phyloP scores from a whole-genome alignment of 225 moss, liverwort and hornwort species.

The Rhytidiadelphus loreus region DNA sequence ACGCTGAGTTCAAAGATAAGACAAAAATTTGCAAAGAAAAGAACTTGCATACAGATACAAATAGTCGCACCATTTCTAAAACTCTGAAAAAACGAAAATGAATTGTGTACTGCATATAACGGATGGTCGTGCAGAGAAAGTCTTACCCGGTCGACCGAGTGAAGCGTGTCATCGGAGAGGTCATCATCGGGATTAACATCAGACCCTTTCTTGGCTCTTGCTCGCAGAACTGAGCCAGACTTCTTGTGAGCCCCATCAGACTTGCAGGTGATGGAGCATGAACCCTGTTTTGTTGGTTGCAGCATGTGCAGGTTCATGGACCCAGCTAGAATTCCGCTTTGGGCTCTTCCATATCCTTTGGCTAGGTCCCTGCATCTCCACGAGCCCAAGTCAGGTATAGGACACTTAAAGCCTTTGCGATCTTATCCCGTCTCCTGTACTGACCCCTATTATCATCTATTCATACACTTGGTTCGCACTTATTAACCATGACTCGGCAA shows the following conservation, averaged over 20 bases:
- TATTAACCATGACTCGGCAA: neutral
- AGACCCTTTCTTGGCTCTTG: conserved; percentile 29
- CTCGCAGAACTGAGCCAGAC: conserved; percentile 19
- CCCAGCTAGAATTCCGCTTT: conserved; percentile 6
- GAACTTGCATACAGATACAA: neutral
- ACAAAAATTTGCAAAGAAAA: neutral
- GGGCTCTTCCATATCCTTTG: neutral
- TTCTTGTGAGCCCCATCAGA: conserved; percentile 1
- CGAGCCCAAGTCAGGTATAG: neutral
- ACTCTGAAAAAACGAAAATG: neutral
- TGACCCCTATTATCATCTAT: neutral
- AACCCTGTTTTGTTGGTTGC: conserved; percentile 13
- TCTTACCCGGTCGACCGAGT: conserved; percentile 22
- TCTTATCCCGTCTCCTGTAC: neutral
- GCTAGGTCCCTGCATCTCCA: conserved; percentile 20
- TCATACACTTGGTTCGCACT: neutral
- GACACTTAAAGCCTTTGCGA: neutral
- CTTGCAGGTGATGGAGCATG: conserved; percentile 13
- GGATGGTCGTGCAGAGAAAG: neutral
- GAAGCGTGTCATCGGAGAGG: conserved; percentile 25
- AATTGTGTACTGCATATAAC: neutral
- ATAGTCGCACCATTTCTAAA: neutral
- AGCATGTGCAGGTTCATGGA: conserved; percentile 8
- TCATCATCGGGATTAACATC: conserved; percentile 27
- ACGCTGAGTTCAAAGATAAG: neutral